Evolutionary conservation across 495 filamentous ascomycete genomes (phyloP).

Genomic region (Trichoderma orchidacearum): DNA sequence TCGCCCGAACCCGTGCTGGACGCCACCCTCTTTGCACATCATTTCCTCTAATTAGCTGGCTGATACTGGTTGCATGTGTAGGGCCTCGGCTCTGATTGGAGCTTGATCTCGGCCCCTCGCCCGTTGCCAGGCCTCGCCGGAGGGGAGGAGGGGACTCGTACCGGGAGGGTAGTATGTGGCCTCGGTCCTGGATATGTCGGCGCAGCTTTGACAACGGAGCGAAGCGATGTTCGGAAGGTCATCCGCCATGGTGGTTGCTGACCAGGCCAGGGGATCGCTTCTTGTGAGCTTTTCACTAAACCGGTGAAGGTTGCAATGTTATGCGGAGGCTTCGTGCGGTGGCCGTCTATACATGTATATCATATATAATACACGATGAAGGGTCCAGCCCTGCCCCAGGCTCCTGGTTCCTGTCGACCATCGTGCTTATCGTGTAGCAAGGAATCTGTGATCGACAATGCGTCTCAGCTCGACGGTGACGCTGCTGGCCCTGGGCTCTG

Average conservation of each 20-base stretch:
- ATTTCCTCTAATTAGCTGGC: background rate
- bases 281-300: background rate
- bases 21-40: background rate
- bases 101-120: background rate
- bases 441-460: background rate
- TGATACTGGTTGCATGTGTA: background rate
- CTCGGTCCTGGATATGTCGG: background rate
- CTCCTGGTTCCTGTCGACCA: background rate
- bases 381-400: background rate
- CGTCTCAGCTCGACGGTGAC: background rate
- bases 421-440: background rate
- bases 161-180: background rate
- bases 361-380: background rate
- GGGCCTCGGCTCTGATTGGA: background rate
- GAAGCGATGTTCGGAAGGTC: background rate
- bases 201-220: background rate
- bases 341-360: background rate
- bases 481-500: background rate
- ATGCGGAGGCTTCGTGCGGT: background rate
- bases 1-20: background rate
- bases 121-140: background rate
- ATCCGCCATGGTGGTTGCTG: background rate
- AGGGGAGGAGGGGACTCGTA: background rate
- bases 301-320: background rate
- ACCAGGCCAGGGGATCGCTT: background rate